Percentiles rank a stretch among this genome's conserved stretches.
Conservation (phyloP, 768 basidiomycete species). For the Suillus alpinus region DNA sequence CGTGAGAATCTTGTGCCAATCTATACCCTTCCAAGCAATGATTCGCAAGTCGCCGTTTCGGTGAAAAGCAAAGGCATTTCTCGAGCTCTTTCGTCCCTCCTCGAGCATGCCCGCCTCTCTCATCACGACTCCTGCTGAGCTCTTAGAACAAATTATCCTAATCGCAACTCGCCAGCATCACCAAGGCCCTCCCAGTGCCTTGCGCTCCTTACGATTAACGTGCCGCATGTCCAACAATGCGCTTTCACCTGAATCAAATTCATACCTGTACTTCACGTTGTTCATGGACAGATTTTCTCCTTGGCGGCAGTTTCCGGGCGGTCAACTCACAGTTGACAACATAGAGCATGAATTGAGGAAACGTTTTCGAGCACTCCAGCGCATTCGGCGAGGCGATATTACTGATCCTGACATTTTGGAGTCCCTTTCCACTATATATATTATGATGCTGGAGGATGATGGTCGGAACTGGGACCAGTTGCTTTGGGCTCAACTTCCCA, state of each 20-base stretch:
- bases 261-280: conserved; percentile 36
- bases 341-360: conserved; percentile 44
- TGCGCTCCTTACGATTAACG: conserved; percentile 30
- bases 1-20: conserved; percentile 29
- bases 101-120: conserved; percentile 33
- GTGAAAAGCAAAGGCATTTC: conserved; percentile 22
- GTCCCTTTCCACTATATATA: conserved; percentile 50
- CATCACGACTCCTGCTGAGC: conserved; percentile 30
- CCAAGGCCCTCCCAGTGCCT: conserved; percentile 33
- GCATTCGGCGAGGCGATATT: conserved; percentile 38
- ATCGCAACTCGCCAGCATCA: conserved; percentile 27
- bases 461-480: conserved; percentile 48
- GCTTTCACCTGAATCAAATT: conserved; percentile 22
- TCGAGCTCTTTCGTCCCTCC: conserved; percentile 11
- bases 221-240: conserved; percentile 31
- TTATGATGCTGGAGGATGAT: conserved; percentile 58
- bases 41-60: conserved; percentile 24
- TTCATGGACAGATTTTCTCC: conserved; percentile 50
- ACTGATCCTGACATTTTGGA: conserved; percentile 38
- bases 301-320: conserved; percentile 33
- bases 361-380: conserved; percentile 43
- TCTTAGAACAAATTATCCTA: conserved; percentile 35
- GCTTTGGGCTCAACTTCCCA: conserved; percentile 39
- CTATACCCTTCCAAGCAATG: conserved; percentile 25
- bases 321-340: conserved; percentile 24